A percentile compares a stretch with the other conserved stretches of the same genome.
Conservation (phyloP, 345 rosid species). For the Melaleuca alternifolia region DNA sequence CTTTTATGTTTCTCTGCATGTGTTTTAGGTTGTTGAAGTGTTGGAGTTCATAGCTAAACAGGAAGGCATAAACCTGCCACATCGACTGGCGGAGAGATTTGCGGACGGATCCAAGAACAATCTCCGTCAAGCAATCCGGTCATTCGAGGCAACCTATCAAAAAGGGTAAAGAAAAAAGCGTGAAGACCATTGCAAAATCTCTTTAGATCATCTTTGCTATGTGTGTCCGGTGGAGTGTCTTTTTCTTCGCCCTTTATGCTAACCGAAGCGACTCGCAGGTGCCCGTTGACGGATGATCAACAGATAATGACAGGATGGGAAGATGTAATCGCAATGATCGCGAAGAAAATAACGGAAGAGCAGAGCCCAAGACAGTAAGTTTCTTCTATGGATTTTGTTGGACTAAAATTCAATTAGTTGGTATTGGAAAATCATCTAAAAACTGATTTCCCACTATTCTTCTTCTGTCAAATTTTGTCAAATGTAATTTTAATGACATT, state of each 20-base stretch:
- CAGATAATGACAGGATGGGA: slow-evolving; percentile 44
- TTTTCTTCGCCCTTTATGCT: background rate
- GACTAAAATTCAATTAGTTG: background rate
- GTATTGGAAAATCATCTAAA: background rate
- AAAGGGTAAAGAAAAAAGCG: slow-evolving; percentile 9
- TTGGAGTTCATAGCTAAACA: slow-evolving; percentile 39
- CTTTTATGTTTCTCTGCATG: background rate
- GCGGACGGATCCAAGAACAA: slow-evolving; percentile 36
- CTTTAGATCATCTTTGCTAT: background rate
- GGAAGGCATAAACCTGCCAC: slow-evolving; percentile 31
- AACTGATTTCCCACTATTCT: background rate
- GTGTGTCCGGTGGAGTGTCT: background rate
- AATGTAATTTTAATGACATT: background rate
- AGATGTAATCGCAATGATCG: slow-evolving; percentile 47
- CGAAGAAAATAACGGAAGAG: slow-evolving; percentile 38
- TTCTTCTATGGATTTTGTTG: background rate
- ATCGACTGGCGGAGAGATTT: slow-evolving; percentile 23
- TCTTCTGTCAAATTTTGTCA: background rate
- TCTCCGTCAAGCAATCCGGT: slow-evolving; percentile 60
- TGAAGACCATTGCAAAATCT: background rate
- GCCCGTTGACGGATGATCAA: slow-evolving; percentile 20
- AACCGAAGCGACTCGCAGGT: slow-evolving; percentile 9
- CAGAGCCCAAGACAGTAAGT: slow-evolving; percentile 57
- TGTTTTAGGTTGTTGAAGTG: slow-evolving; percentile 34
- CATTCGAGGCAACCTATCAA: slow-evolving; percentile 43